Base-by-base conservation (phyloP, 1,139 yeast genomes). In the Saccharomyces hybrid region DNA sequence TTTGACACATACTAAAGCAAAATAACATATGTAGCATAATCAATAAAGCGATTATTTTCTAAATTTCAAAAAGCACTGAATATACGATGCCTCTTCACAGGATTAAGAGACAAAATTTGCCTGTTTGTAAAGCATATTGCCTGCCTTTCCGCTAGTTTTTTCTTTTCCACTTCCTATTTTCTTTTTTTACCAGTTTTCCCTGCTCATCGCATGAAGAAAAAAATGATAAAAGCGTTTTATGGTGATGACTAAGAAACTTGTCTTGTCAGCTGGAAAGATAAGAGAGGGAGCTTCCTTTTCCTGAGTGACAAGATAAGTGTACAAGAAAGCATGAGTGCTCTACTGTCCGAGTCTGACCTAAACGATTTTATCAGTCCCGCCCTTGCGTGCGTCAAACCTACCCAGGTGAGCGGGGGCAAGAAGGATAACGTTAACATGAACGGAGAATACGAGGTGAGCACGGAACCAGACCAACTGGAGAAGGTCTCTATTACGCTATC, bases 311-410 rank as follows among this genome's bases (percentile, higher is more conserved):
- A 32, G 38, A 32, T 7, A 32, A 32, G 44, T 19, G 3, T 13
- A 19, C 7, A 29, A 19, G 46, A 31, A 13, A 14, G 9, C 14
- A 90, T 90, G 98, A 86, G 96, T 73, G 88, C 97, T 3, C 75
- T 90, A 52, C 76, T 91, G 56, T 86, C 96, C 26, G 91, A 89
- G 29, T 93, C 88, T 57, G 97, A 93, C 65, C 75, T 93, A 58
- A 95, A 95, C 71, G 99, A 93, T 73, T 93, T 90, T 72, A 91
- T 93, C 53, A 79, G 88, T 49, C 99, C 99, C 0, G 96, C 97
- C 0, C 84, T 88, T 46, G 98, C 97, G 2, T 93, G 99, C 69
- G 85, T 91, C 58, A 93, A 90, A 72, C 98, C 96, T 0, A 86
- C 83, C 8, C 82, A 75, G 73, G 52, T 61, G 8, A 23, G 34